A percentile compares a stretch with the other conserved stretches of the same genome.
Conservation (phyloP, 176 grass and related monocot genomes). For the Secale cereale region DNA sequence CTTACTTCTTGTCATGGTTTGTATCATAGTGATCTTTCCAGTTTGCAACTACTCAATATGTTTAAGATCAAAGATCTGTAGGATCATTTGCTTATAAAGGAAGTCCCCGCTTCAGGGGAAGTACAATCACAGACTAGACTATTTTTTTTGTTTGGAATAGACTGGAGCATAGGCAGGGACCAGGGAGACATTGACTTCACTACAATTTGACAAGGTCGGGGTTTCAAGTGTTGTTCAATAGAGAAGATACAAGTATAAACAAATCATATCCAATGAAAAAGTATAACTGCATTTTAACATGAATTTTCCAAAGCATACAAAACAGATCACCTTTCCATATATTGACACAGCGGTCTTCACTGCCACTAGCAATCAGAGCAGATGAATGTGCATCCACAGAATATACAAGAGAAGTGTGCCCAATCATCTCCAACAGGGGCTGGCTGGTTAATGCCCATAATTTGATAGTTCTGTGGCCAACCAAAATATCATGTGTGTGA, state of each 20-base stretch:
- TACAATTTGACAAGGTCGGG: not conserved
- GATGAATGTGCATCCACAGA: slow-evolving; percentile 80
- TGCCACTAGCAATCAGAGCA: slow-evolving; percentile 83
- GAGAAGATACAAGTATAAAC: not conserved
- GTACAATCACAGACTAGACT: not conserved
- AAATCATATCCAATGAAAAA: slow-evolving; percentile 10
- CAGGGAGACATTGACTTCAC: not conserved
- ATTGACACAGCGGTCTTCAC: slow-evolving; percentile 81
- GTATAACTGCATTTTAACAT: not conserved
- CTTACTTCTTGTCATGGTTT: not conserved
- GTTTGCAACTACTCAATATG: not conserved
- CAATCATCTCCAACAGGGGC: slow-evolving; percentile 84
- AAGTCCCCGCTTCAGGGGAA: not conserved
- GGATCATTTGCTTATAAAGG: not conserved
- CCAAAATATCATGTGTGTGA: slow-evolving; percentile 17
- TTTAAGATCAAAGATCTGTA: not conserved
- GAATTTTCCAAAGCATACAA: slow-evolving; percentile 8
- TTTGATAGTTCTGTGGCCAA: slow-evolving; percentile 56
- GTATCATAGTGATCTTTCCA: not conserved
- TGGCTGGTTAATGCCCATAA: slow-evolving; percentile 90
- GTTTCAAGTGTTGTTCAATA: not conserved
- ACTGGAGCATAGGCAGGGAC: not conserved
- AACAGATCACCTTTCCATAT: slow-evolving; percentile 82
- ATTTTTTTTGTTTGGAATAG: not conserved
- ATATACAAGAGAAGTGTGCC: slow-evolving; percentile 92